Percentiles rank a stretch among this genome's conserved stretches.
phyloP scores from a whole-genome alignment of 108 stramenopile genomes.

The Heterococcus sp. region DNA sequence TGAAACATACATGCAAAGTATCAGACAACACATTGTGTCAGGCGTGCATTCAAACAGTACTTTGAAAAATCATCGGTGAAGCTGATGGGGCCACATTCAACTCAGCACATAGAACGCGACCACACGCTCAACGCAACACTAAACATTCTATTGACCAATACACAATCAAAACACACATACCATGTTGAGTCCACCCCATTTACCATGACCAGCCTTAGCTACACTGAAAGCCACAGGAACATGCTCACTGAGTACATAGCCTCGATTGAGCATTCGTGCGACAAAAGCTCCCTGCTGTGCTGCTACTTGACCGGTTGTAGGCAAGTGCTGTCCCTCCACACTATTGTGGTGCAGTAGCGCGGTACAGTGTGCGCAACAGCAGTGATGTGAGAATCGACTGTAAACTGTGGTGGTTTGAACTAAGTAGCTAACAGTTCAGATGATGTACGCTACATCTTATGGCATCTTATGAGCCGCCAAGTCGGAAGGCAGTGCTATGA shows the following conservation, averaged over 20 bases:
- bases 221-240: not conserved
- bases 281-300: slow-evolving; percentile 87
- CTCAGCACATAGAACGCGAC: not conserved
- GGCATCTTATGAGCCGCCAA: too few relatives aligned
- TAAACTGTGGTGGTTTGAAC: too few relatives aligned
- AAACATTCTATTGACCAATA: not conserved
- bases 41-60: not conserved
- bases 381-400: too few relatives aligned
- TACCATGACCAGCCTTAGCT: not conserved
- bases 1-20: not conserved
- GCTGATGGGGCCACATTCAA: not conserved
- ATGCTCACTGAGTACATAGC: slow-evolving; percentile 52
- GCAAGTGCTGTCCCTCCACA: slow-evolving; percentile 60
- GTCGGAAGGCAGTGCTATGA: too few relatives aligned
- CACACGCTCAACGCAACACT: not conserved
- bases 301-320: slow-evolving; percentile 82
- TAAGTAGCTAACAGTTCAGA: too few relatives aligned
- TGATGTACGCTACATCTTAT: too few relatives aligned
- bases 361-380: too few relatives aligned
- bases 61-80: slow-evolving; percentile 57
- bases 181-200: not conserved
- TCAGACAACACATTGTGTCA: not conserved
- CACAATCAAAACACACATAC: not conserved
- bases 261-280: slow-evolving; percentile 73
- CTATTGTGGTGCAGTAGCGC: slow-evolving; percentile 82